Evolutionary conservation across 1,284 basidiomycete species (phyloP), one percentile per base, ranked within the genome.

Genomic region (Melampsora americana): DNA sequence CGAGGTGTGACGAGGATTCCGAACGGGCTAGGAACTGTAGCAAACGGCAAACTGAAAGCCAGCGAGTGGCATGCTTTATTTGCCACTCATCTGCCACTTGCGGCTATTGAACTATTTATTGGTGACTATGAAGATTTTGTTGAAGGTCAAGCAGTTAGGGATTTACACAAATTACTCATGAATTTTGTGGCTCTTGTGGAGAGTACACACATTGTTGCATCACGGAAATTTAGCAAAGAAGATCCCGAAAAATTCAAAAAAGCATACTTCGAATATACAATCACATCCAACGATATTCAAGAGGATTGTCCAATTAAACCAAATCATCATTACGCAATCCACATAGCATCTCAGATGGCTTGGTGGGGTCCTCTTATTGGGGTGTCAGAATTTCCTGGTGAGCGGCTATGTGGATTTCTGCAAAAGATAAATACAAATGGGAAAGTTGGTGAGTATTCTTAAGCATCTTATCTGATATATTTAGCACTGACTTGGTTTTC

Each of bases 21-120:
- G 3, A 60, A 28, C 28, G 69, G 69, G 2, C 26, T 70, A 23
- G 69, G 69, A 20, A 44, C 56, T 20, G 69, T 59, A 11, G 28
- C n/a, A 46, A 69, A 69, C 44, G 68, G 68, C 3, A 69, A 69
- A 30, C 56, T 69, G 5, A 69, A 69, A 60, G 68, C 69, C 1
- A 61, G 69, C 26, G 59, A 70, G 23, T 69, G 67, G 67, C 50
- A 69, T 26, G 11, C 50, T 30, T 42, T 69, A 23, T 69, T 69
- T 59, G 46, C 67, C 11, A 56, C 42, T 23, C 67, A 69, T 23
- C 20, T 69, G 4, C 67, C 67, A 20, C 35, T 69, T 18, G 30
- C 53, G 26, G 39, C 72, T 2, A 28, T 76, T 2, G 67, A 77
- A 3, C 30, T 42, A 18, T 67, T 73, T 46, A 16, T 69, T 42